Evolutionary conservation across 2,329 filamentous ascomycete genomes (phyloP).

Genomic region (Hymenoscyphus fructigenus): DNA sequence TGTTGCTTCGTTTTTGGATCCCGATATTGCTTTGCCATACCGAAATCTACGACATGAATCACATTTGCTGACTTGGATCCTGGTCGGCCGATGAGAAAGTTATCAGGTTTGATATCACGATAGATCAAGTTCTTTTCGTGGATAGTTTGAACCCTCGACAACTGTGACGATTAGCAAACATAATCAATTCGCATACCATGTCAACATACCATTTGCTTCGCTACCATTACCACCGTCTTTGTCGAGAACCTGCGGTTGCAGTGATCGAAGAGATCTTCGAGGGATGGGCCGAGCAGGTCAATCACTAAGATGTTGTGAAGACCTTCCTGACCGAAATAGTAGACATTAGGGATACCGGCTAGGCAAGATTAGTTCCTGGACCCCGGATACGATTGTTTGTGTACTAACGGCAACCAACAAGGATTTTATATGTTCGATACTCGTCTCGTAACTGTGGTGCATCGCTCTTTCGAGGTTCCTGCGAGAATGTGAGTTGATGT

Average conservation of each 20-base stretch:
- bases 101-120: slow-evolving; percentile 98
- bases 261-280: slow-evolving; percentile 97
- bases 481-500: slow-evolving; percentile 14
- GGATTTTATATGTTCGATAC: slow-evolving; percentile 98
- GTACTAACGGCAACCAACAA: slow-evolving; percentile 95
- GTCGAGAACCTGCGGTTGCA: slow-evolving; percentile 93
- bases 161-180: slow-evolving; percentile 45
- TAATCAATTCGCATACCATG: not conserved
- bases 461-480: slow-evolving; percentile 99
- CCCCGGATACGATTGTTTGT: slow-evolving; percentile 17
- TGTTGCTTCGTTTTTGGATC: slow-evolving; percentile 99
- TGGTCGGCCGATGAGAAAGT: slow-evolving; percentile 93
- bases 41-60: slow-evolving; percentile 98
- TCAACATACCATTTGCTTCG: slow-evolving; percentile 85
- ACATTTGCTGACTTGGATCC: slow-evolving; percentile 94
- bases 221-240: slow-evolving; percentile 99
- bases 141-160: slow-evolving; percentile 88
- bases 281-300: slow-evolving; percentile 87
- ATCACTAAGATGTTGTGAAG: slow-evolving; percentile 99
- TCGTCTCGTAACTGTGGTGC: slow-evolving; percentile 97
- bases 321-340: slow-evolving; percentile 98
- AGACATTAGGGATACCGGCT: slow-evolving; percentile 99
- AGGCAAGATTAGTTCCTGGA: slow-evolving; percentile 38
- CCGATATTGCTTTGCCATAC: slow-evolving; percentile 99
- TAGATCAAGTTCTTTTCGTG: slow-evolving; percentile 99